Conservation (phyloP, 164 flowering plant species). For the grape (Vitis vinifera) region DNA sequence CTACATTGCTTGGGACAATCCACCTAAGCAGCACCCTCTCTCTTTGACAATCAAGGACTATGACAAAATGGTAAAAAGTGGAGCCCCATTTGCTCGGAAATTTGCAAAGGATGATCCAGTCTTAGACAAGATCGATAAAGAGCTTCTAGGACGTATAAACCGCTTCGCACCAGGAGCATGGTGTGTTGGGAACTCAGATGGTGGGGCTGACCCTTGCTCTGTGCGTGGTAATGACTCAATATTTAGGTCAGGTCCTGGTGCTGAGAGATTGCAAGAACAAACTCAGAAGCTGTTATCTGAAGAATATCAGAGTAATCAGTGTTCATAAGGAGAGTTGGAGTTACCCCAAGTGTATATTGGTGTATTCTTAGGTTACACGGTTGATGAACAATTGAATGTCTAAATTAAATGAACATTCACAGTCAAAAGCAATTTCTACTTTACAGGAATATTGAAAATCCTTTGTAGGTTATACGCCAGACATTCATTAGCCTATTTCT, state of each 20-base stretch:
- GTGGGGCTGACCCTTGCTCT: constrained; percentile 73
- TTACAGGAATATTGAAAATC: too few species aligned
- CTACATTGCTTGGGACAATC: constrained; percentile 97
- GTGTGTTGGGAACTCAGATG: constrained; percentile 67
- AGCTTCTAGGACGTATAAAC: constrained; percentile 56
- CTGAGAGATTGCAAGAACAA: constrained; percentile 54
- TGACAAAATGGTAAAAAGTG: constrained; percentile 77
- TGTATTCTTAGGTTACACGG: constrained; percentile 18
- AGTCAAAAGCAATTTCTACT: too few species aligned
- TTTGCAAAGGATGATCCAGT: constrained; percentile 81
- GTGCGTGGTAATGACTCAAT: constrained; percentile 58
- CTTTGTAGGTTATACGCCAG: too few species aligned
- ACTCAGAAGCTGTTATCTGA: constrained; percentile 51
- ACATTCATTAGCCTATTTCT: too few species aligned
- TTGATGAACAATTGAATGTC: not conserved
- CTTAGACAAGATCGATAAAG: constrained; percentile 81
- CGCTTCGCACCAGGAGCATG: constrained; percentile 85
- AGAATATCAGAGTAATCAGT: constrained; percentile 48
- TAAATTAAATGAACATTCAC: too few species aligned
- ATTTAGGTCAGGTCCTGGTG: constrained; percentile 85
- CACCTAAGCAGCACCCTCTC: constrained; percentile 95
- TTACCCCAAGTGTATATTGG: constrained; percentile 23
- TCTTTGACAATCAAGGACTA: constrained; percentile 67
- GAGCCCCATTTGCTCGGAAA: constrained; percentile 92
- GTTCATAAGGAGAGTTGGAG: constrained; percentile 23